Conservation (phyloP, 2,329 filamentous ascomycete genomes). For the Penicillium sp. region DNA sequence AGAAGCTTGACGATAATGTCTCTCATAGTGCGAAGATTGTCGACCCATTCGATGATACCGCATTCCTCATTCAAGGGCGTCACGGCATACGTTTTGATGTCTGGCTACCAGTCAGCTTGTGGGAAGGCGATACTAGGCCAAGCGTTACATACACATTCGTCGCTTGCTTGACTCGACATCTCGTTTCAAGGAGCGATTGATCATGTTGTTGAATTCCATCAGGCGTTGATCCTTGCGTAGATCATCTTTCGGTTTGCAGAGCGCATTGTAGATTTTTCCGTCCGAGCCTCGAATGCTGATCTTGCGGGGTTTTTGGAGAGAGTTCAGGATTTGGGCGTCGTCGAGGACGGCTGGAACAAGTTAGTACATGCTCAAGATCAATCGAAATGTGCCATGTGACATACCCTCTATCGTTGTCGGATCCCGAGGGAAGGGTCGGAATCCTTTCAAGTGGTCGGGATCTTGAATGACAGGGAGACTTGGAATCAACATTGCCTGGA, state of each 20-base stretch:
- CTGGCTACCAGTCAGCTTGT: slow-evolving; percentile 25
- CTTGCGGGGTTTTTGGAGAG: slow-evolving; percentile 87
- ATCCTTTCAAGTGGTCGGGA: slow-evolving; percentile 65
- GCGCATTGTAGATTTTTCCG: slow-evolving; percentile 80
- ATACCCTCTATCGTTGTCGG: slow-evolving; percentile 73
- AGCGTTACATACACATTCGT: slow-evolving; percentile 64
- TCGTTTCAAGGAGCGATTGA: slow-evolving; percentile 89
- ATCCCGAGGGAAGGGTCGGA: slow-evolving; percentile 85
- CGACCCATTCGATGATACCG: slow-evolving; percentile 97
- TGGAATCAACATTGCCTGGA: slow-evolving; percentile 80
- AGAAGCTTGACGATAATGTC: slow-evolving; percentile 85
- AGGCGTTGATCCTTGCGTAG: slow-evolving; percentile 94
- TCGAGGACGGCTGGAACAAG: slow-evolving; percentile 65
- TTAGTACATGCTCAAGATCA: slow-evolving; percentile 16
- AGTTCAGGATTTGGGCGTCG: slow-evolving; percentile 85
- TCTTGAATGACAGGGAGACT: slow-evolving; percentile 74
- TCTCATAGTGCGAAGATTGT: slow-evolving; percentile 88
- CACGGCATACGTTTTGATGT: slow-evolving; percentile 96
- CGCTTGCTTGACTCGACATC: slow-evolving; percentile 88
- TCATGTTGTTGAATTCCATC: slow-evolving; percentile 99
- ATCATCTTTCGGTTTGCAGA: slow-evolving; percentile 98
- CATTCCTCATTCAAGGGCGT: slow-evolving; percentile 97
- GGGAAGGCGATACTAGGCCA: neutral
- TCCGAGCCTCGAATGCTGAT: slow-evolving; percentile 87
- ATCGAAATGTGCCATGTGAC: slow-evolving; percentile 5